Evolutionary conservation across 176 grass and related monocot genomes (phyloP).

Genomic region (barley (Hordeum vulgare)): DNA sequence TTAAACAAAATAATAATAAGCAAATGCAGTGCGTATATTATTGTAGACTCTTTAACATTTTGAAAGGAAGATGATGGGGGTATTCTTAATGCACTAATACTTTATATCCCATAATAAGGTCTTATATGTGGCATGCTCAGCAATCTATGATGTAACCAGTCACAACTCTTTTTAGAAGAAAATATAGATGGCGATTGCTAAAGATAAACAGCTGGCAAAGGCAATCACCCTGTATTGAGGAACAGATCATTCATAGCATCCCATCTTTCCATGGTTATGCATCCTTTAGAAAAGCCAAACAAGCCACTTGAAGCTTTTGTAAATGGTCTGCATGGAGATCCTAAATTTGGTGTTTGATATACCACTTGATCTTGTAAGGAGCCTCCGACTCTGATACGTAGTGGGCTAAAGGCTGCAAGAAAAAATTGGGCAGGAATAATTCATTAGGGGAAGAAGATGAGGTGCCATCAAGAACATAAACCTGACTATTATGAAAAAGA

Average conservation of each 20-base stretch:
- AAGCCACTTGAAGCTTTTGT: constrained; percentile 55
- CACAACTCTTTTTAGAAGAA: neutral
- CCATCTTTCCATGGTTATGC: constrained; percentile 93
- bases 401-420: constrained; percentile 59
- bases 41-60: neutral
- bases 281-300: constrained; percentile 95
- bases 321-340: constrained; percentile 55
- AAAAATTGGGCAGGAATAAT: neutral
- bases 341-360: constrained; percentile 68
- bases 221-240: constrained; percentile 58
- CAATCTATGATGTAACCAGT: neutral
- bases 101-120: neutral
- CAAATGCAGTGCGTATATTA: neutral
- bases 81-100: neutral
- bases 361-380: constrained; percentile 97
- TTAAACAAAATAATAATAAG: constrained; percentile 25
- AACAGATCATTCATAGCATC: constrained; percentile 80
- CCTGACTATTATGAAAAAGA: neutral
- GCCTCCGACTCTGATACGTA: constrained; percentile 87
- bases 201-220: neutral
- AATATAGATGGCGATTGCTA: neutral
- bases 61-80: neutral
- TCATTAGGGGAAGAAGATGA: neutral
- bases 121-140: neutral
- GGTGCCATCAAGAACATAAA: neutral